Conservation (phyloP, 2,329 filamentous ascomycete species). For the Alternaria metachromatica region DNA sequence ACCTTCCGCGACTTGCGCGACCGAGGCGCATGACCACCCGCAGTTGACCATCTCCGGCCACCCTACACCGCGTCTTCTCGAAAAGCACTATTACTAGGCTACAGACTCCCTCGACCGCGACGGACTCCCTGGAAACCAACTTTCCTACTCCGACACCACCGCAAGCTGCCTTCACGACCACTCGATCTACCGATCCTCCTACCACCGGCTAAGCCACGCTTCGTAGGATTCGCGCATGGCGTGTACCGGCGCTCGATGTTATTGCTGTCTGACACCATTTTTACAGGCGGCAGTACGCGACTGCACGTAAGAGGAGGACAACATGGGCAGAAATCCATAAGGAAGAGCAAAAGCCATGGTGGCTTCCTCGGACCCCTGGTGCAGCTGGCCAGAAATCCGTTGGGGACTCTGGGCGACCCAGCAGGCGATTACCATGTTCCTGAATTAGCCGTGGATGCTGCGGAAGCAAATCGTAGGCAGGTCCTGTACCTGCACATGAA, state of each 20-base stretch:
- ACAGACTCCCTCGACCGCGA: background rate
- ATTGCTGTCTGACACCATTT: constrained; percentile 45
- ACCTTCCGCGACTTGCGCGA: constrained; percentile 29
- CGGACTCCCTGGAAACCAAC: constrained; percentile 2
- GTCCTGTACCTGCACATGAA: constrained; percentile 70
- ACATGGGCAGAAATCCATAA: constrained; percentile 15
- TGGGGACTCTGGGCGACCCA: constrained; percentile 27
- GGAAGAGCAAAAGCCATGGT: constrained; percentile 39
- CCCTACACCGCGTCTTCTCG: constrained; percentile 22
- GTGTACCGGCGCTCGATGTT: constrained; percentile 41
- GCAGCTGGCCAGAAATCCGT: constrained; percentile 45
- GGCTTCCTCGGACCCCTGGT: constrained; percentile 46
- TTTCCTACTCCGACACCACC: background rate
- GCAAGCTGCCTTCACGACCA: background rate
- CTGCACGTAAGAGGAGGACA: constrained; percentile 30
- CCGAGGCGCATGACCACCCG: constrained; percentile 27
- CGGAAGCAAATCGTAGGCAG: constrained; percentile 56
- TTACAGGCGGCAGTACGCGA: constrained; percentile 40
- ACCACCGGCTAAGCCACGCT: constrained; percentile 22
- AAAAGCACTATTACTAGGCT: constrained; percentile 17
- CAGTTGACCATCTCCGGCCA: constrained; percentile 15
- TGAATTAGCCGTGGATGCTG: constrained; percentile 5
- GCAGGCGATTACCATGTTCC: constrained; percentile 25
- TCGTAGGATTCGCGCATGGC: constrained; percentile 41
- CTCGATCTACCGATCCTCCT: constrained; percentile 5